Base-by-base conservation (phyloP, 2,329 filamentous ascomycete species). In the Sclerotinia glacialis region DNA sequence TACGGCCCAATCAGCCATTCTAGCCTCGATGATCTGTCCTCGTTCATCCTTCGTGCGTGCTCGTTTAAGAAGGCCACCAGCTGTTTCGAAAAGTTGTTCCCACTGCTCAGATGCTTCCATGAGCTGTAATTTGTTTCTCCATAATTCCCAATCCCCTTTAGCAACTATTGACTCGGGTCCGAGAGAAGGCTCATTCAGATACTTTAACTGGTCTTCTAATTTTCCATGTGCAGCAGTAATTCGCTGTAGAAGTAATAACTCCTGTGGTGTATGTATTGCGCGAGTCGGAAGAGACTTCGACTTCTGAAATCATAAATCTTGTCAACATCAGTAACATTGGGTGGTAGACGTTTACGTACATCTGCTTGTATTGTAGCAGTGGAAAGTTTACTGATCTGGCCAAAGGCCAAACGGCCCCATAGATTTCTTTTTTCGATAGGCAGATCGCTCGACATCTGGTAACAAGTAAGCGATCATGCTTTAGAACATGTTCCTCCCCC, bases 261-360 rank as follows among this genome's bases (percentile, higher is more conserved):
- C 76, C 67, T 77, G 76, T 46, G 75, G 73, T 21, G 71, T 74
- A 23, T 77, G 74, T n/a, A 77, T 72, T 18, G 76, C 72, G n/a
- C 72, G 71, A 34, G 71, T 37, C 34, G 74, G 75, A 26, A 76
- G 68, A 54, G 70, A 31, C 55, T 68, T 74, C n/a, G 68, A 66
- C 66, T 73, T 69, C 74, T 75, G 42, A 14, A 53, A 60, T 60
- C 46, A 44, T 58, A 37, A 53, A 12, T 52, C 52, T 34, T 60
- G 18, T 49, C 31, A 50, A 52, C 26, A 59, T 63, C 28, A 68
- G 34, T 53, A 31, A 37, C 31, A 12, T 4, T 28, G 62, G 42
- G 53, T 11, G 34, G 31, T 28, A 60, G 42, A 53, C 34, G 21
- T 34, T 9, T 12, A 70, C 74, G 68, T 71, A 76, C 75, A 46